Evolutionary conservation across 1,139 yeast genomes (phyloP).

Genomic region (Ashbya aceris): DNA sequence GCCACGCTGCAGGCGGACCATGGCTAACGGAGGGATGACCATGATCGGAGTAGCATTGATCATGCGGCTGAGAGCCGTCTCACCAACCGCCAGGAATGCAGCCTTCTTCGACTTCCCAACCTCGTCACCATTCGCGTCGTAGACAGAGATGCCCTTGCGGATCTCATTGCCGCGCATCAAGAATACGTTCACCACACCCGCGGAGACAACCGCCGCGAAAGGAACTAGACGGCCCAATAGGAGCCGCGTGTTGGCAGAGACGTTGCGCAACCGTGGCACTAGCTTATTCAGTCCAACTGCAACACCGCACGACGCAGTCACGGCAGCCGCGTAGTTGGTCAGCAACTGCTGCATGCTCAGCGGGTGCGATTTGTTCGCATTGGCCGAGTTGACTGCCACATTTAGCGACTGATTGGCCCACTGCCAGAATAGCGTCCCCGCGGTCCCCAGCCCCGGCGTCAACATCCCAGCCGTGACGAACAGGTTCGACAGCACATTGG

Average conservation of each 20-base stretch:
- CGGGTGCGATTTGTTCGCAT: slow-evolving; percentile 92
- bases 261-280: slow-evolving; percentile 67
- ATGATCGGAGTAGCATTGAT: slow-evolving; percentile 94
- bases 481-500: slow-evolving; percentile 84
- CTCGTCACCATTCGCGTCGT: slow-evolving; percentile 52
- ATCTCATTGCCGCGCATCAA: slow-evolving; percentile 94
- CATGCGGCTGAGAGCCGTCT: slow-evolving; percentile 90
- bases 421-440: slow-evolving; percentile 94
- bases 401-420: slow-evolving; percentile 92
- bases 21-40: slow-evolving; percentile 86
- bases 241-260: slow-evolving; percentile 59
- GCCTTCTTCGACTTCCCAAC: slow-evolving; percentile 80
- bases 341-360: slow-evolving; percentile 66
- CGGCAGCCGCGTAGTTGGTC: slow-evolving; percentile 78
- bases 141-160: slow-evolving; percentile 73
- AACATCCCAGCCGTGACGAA: slow-evolving; percentile 97
- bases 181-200: slow-evolving; percentile 89
- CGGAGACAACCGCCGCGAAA: slow-evolving; percentile 95
- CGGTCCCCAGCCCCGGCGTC: slow-evolving; percentile 83
- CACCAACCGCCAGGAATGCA: slow-evolving; percentile 88
- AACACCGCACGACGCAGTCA: slow-evolving; percentile 87
- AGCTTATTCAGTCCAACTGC: slow-evolving; percentile 85
- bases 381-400: slow-evolving; percentile 93
- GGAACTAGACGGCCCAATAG: slow-evolving; percentile 83
- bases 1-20: slow-evolving; percentile 66